These are phyloP conservation scores for Beauveria brongniartii DNA, from an alignment of 2,329 filamentous ascomycete genomes.

Conservation along the genomic window DNA sequence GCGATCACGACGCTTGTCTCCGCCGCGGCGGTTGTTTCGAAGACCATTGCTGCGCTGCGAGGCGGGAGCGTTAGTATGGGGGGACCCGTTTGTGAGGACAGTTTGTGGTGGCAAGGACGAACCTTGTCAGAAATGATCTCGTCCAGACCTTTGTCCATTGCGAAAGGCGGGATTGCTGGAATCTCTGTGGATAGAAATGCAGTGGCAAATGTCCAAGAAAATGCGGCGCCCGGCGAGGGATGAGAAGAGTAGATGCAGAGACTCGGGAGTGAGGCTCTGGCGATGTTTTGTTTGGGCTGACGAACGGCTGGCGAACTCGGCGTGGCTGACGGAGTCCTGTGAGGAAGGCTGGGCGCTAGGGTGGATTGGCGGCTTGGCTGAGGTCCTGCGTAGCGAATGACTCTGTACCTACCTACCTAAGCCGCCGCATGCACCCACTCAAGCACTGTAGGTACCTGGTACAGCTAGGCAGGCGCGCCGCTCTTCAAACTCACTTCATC, in stretches of 20 bases:
- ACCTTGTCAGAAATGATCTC: conserved; percentile 48
- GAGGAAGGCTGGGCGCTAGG: neutral
- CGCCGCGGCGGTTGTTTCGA: conserved; percentile 25
- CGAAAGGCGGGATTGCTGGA: conserved; percentile 12
- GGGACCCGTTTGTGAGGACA: neutral
- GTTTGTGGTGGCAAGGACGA: conserved; percentile 14
- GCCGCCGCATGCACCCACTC: too few species aligned
- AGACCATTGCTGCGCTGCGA: conserved; percentile 26
- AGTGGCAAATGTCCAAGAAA: neutral
- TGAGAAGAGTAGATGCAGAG: neutral
- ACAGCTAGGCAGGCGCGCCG: too few species aligned
- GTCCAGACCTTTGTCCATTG: conserved; percentile 48
- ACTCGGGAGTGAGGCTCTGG: conserved; percentile 1
- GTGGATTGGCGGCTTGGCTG: too few species aligned
- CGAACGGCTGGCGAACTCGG: neutral
- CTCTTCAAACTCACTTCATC: neutral
- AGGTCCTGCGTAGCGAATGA: too few species aligned
- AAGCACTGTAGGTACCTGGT: too few species aligned
- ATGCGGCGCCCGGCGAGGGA: neutral
- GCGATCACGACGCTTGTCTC: conserved; percentile 28
- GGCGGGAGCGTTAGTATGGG: conserved; percentile 15
- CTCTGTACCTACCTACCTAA: too few species aligned
- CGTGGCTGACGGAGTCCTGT: neutral
- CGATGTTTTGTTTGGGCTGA: conserved; percentile 10
- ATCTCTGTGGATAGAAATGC: neutral